phyloP scores from a whole-genome alignment of 371 early-diverging fungal species.

The Saksenaea oblongispora region DNA sequence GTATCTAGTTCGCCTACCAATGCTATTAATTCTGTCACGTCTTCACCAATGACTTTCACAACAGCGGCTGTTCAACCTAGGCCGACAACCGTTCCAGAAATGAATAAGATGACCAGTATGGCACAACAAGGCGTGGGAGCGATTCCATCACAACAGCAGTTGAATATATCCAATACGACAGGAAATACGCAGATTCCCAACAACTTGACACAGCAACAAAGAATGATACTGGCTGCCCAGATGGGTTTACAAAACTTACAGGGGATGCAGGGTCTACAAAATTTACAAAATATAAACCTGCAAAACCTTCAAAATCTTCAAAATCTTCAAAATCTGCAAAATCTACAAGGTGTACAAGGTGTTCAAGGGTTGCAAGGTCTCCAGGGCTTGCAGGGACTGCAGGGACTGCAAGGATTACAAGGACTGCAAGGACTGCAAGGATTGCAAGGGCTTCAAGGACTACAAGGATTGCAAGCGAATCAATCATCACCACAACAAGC shows the following conservation, averaged over 20 bases:
- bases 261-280: conserved; percentile 19
- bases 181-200: conserved; percentile 7
- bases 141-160: conserved; percentile 18
- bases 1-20: conserved; percentile 7
- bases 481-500: conserved; percentile 25
- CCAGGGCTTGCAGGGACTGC: background rate
- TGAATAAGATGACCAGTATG: background rate
- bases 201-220: conserved; percentile 16
- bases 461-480: conserved; percentile 21
- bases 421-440: conserved; percentile 15
- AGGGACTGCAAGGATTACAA: conserved; percentile 5
- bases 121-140: conserved; percentile 14
- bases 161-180: conserved; percentile 7
- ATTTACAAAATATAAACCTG: conserved; percentile 22
- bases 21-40: conserved; percentile 1
- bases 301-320: conserved; percentile 16
- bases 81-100: conserved; percentile 10
- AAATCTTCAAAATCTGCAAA: conserved; percentile 10
- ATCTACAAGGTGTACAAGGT: background rate
- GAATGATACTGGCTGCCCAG: conserved; percentile 12
- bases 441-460: conserved; percentile 24
- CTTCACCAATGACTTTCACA: conserved; percentile 22
- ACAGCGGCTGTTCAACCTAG: conserved; percentile 14
- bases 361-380: background rate
- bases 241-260: conserved; percentile 21